Conservation (phyloP, 768 basidiomycete genomes). For the Rhizopogon vesiculosus region DNA sequence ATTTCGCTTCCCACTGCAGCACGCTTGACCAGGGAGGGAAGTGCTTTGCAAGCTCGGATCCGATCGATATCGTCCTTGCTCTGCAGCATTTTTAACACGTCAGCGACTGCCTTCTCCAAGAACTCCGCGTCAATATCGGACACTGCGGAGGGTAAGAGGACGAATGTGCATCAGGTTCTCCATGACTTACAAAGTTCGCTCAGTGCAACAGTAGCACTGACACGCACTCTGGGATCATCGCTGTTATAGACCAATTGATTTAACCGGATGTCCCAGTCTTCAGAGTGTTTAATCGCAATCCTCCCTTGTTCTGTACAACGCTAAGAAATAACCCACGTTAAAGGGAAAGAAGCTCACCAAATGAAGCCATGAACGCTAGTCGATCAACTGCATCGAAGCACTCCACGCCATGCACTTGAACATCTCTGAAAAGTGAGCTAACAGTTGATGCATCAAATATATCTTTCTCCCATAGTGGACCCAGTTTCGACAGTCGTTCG, state of each 20-base stretch:
- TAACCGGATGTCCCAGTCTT: neutral
- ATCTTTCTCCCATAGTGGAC: constrained; percentile 7
- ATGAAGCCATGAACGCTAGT: constrained; percentile 7
- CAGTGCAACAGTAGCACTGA: neutral
- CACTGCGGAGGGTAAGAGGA: neutral
- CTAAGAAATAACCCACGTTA: neutral
- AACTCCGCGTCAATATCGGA: neutral
- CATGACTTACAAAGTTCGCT: constrained; percentile 1
- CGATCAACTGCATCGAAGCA: constrained; percentile 5
- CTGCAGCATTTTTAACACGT: neutral
- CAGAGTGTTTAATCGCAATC: neutral
- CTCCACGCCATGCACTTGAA: neutral
- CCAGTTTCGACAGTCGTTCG: constrained; percentile 3
- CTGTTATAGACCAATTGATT: neutral
- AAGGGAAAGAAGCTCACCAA: neutral
- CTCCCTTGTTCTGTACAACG: neutral
- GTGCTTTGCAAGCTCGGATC: constrained; percentile 5
- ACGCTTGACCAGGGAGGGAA: neutral
- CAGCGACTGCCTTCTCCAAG: neutral
- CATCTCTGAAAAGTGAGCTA: neutral
- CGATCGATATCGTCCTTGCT: neutral
- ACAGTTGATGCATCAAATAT: constrained; percentile 3
- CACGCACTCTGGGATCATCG: neutral
- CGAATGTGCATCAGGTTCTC: neutral
- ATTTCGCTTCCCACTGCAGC: neutral